Evolutionary conservation across 768 basidiomycete genomes (phyloP).

Genomic region (Leccinellum albellum): DNA sequence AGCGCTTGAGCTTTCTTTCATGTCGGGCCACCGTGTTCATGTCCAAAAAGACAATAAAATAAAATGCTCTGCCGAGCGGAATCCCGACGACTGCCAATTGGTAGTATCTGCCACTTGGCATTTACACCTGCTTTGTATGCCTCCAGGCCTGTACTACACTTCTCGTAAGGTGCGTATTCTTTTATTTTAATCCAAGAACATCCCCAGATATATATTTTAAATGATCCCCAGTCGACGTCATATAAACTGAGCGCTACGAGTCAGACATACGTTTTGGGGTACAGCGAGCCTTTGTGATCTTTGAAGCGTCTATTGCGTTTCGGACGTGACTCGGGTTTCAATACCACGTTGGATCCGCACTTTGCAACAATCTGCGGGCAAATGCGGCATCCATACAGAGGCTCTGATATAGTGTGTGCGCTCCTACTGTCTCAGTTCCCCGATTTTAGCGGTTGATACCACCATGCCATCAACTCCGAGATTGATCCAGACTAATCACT

Average conservation of each 20-base stretch:
- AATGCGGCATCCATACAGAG: neutral
- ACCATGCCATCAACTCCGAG: slow-evolving; percentile 1
- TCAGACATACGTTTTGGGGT: neutral
- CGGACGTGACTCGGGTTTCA: neutral
- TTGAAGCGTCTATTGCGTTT: neutral
- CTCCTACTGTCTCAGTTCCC: neutral
- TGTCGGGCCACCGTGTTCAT: neutral
- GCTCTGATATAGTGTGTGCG: neutral
- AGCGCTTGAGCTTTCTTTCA: neutral
- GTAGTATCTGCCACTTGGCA: neutral
- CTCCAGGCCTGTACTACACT: neutral
- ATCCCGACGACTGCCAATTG: neutral
- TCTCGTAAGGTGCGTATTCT: neutral
- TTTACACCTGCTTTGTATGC: neutral
- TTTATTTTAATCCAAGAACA: neutral
- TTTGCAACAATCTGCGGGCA: too few relatives aligned
- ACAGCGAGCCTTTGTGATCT: neutral
- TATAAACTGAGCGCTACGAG: neutral
- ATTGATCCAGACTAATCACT: slow-evolving; percentile 1
- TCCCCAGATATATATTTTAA: neutral
- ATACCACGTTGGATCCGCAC: neutral
- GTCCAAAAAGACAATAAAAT: neutral
- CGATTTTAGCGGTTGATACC: neutral
- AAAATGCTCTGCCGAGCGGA: neutral
- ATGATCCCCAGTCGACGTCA: neutral